These are phyloP conservation scores for Penicillium verrucosum DNA, from an alignment of 2,329 filamentous ascomycete species.

Conservation along the genomic window DNA sequence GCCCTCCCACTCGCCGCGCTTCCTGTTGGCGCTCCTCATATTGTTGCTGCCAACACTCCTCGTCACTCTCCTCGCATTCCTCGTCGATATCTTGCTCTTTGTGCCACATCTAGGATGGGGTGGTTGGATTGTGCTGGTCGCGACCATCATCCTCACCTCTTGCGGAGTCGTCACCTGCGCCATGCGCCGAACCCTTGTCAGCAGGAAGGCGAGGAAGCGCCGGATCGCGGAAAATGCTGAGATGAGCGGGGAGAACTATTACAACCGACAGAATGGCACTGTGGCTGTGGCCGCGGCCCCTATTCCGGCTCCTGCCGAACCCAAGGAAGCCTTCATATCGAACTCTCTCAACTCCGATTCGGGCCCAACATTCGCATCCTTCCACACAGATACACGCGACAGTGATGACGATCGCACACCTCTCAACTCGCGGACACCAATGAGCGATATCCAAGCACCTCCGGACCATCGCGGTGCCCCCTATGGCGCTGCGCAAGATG, in stretches of 20 bases:
- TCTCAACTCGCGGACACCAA: slow-evolving; percentile 34
- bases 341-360: slow-evolving; percentile 53
- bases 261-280: slow-evolving; percentile 58
- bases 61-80: slow-evolving; percentile 78
- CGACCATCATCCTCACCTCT: slow-evolving; percentile 78
- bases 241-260: slow-evolving; percentile 94
- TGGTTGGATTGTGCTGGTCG: slow-evolving; percentile 85
- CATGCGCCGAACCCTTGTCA: slow-evolving; percentile 88
- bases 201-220: slow-evolving; percentile 87
- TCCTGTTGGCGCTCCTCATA: slow-evolving; percentile 79
- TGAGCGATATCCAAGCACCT: slow-evolving; percentile 26
- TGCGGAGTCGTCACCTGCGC: slow-evolving; percentile 85
- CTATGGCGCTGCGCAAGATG: slow-evolving; percentile 36
- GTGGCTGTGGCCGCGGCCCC: slow-evolving; percentile 28
- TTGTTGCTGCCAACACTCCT: slow-evolving; percentile 81
- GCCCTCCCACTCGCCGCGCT: slow-evolving; percentile 84
- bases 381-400: slow-evolving; percentile 31
- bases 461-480: slow-evolving; percentile 32
- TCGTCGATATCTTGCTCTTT: slow-evolving; percentile 91
- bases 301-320: slow-evolving; percentile 36
- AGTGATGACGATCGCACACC: slow-evolving; percentile 44
- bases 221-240: slow-evolving; percentile 91
- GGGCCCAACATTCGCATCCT: slow-evolving; percentile 48
- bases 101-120: slow-evolving; percentile 93
- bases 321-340: slow-evolving; percentile 58